These are phyloP conservation scores for Blastomyces emzantsi DNA, from an alignment of 2,329 filamentous ascomycete species.

Conservation along the genomic window DNA sequence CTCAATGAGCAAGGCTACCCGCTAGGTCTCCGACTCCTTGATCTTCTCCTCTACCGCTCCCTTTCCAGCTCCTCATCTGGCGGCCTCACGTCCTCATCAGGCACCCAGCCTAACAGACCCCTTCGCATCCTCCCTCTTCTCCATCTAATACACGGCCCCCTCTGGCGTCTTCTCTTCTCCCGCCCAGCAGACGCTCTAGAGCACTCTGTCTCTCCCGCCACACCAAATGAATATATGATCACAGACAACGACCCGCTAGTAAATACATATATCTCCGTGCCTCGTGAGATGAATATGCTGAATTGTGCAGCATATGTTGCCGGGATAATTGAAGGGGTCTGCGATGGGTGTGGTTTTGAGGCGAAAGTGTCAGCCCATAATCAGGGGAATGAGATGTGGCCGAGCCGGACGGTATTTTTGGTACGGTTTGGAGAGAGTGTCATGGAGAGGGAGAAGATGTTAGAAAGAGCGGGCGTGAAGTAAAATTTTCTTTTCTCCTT, in stretches of 20 bases:
- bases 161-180: constrained; percentile 88
- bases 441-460: constrained; percentile 77
- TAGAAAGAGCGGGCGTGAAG: constrained; percentile 53
- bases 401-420: constrained; percentile 89
- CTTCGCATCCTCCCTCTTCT: constrained; percentile 83
- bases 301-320: constrained; percentile 96
- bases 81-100: constrained; percentile 64
- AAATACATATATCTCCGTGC: constrained; percentile 86
- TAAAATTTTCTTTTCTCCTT: constrained; percentile 19
- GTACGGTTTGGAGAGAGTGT: constrained; percentile 89
- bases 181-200: constrained; percentile 88
- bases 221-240: constrained; percentile 97
- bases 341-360: constrained; percentile 83
- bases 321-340: constrained; percentile 89
- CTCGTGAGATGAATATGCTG: constrained; percentile 89
- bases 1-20: constrained; percentile 88
- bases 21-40: constrained; percentile 86
- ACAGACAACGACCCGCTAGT: constrained; percentile 96
- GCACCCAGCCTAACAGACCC: constrained; percentile 58
- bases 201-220: constrained; percentile 70
- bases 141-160: constrained; percentile 85
- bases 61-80: constrained; percentile 73
- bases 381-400: constrained; percentile 73
- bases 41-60: constrained; percentile 82
- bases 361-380: constrained; percentile 86